Evolutionary conservation across 345 rosid genomes (phyloP).

Genomic region (Hibiscus mutabilis): DNA sequence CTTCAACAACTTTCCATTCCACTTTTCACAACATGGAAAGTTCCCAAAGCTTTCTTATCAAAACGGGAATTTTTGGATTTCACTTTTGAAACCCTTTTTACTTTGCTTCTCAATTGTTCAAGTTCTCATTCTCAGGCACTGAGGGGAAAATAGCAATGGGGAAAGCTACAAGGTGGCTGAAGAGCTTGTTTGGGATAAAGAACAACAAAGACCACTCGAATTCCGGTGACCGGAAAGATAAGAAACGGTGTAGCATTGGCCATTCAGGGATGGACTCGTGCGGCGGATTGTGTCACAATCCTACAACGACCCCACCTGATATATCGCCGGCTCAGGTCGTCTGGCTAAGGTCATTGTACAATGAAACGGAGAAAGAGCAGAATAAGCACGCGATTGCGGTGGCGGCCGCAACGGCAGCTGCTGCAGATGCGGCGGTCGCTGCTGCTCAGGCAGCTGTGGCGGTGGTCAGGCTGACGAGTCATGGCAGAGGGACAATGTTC

Average conservation of each 20-base stretch:
- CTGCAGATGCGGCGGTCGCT: slow-evolving; percentile 68
- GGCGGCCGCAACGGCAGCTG: slow-evolving; percentile 75
- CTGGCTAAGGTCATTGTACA: slow-evolving; percentile 45
- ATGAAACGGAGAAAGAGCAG: slow-evolving; percentile 57
- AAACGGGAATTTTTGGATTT: too few species aligned
- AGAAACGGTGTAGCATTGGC: slow-evolving; percentile 23
- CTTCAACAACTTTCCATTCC: background rate
- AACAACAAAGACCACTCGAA: slow-evolving; percentile 30
- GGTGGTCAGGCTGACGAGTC: slow-evolving; percentile 53
- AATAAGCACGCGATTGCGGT: slow-evolving; percentile 63
- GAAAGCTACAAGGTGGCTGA: slow-evolving; percentile 72
- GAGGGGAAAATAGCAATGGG: slow-evolving; percentile 32
- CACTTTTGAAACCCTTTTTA: too few species aligned
- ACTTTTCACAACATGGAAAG: slow-evolving; percentile 26
- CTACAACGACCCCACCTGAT: slow-evolving; percentile 34
- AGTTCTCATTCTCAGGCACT: slow-evolving; percentile 10
- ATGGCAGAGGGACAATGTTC: slow-evolving; percentile 33
- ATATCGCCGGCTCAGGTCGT: slow-evolving; percentile 36
- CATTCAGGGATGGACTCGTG: slow-evolving; percentile 24
- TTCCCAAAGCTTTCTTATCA: slow-evolving; percentile 5
- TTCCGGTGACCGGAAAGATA: slow-evolving; percentile 30
- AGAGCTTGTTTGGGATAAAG: slow-evolving; percentile 67
- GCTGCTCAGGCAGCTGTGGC: slow-evolving; percentile 63
- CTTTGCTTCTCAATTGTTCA: background rate
- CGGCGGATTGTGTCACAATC: slow-evolving; percentile 19